These are phyloP conservation scores for Lasiosphaeriaceae sp. DNA, from an alignment of 495 filamentous ascomycete species.

Conservation along the genomic window DNA sequence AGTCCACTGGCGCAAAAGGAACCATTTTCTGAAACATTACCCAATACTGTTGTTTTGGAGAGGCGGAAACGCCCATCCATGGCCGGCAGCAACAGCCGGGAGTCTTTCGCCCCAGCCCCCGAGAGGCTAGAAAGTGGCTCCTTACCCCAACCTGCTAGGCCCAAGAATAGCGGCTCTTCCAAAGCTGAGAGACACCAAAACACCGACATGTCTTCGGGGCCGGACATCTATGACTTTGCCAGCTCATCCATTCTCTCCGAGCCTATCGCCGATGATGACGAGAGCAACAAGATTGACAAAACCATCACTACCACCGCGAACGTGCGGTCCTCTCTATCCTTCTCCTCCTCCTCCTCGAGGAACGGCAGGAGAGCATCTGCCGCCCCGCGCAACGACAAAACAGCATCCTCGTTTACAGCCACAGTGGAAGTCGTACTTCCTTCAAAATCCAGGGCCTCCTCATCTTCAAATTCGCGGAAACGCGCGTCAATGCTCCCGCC, in stretches of 20 bases:
- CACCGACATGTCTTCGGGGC: background rate
- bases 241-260: conserved; percentile 20
- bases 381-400: background rate
- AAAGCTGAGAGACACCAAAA: background rate
- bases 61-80: conserved; percentile 27
- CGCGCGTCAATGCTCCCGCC: conserved; percentile 38
- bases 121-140: background rate
- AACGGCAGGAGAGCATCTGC: no score
- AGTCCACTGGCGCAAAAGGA: conserved; percentile 21
- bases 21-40: conserved; percentile 8
- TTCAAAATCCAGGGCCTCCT: background rate
- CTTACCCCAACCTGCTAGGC: background rate
- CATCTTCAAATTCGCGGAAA: conserved; percentile 24
- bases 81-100: background rate
- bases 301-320: background rate
- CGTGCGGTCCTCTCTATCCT: background rate
- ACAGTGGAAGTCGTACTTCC: no score
- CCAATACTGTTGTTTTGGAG: conserved; percentile 28
- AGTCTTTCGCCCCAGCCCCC: background rate
- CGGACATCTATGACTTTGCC: conserved; percentile 38
- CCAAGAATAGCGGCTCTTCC: background rate
- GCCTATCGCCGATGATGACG: background rate
- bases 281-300: background rate
- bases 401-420: background rate
- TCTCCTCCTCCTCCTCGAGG: no score